Base-by-base conservation (phyloP, 2,329 filamentous ascomycete genomes). In the Fusarium newnesense region DNA sequence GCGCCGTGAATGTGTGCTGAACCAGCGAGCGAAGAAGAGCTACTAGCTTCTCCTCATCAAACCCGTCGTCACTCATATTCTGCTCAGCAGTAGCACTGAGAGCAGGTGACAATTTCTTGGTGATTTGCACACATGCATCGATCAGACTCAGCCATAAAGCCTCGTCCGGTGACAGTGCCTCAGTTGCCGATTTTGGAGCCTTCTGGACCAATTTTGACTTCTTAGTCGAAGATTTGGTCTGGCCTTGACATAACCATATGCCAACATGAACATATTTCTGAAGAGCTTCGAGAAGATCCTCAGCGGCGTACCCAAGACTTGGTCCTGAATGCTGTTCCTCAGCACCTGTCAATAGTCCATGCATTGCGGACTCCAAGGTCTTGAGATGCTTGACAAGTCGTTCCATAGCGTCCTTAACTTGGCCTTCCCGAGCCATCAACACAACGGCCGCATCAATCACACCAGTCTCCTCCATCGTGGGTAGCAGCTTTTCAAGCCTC, bases 401-500 rank as follows among this genome's bases (percentile, higher is more conserved):
- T 63, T 91, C 88, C 92, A 99, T 97, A 10, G 95, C 96, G 76
- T 92, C 89, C 69, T 90, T 89, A 18, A 96, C 88, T 77, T 96
- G 91, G 1, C 97, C 96, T 79, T 98, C 95, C 66, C 94, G 90
- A 43, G 94, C 94, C 87, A 99, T 93, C 15, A 99, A 86, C 4
- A 97, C 90, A 11, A 99, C 94, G 2, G 95, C 96, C 9, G 95
- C 97, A 83, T 99, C 96, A 50, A 99, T 90, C 9, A 96, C 94
- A 2, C 95, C 95, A 46, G 92, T 95, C 70, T 93, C 90, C 81
- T 99, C 97, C 87, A 99, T 94, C 0, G 92, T 91, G 8, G 95
- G 95, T 12, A 99, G 86, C 2, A 99, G 87, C 59, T 91, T 88
- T 18, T 96, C 93, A 1, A 99, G 87, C 30, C 91, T 89, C 34